Evolutionary conservation across 2,329 filamentous ascomycete species (phyloP).

Genomic region (Acrocalymma vagum): DNA sequence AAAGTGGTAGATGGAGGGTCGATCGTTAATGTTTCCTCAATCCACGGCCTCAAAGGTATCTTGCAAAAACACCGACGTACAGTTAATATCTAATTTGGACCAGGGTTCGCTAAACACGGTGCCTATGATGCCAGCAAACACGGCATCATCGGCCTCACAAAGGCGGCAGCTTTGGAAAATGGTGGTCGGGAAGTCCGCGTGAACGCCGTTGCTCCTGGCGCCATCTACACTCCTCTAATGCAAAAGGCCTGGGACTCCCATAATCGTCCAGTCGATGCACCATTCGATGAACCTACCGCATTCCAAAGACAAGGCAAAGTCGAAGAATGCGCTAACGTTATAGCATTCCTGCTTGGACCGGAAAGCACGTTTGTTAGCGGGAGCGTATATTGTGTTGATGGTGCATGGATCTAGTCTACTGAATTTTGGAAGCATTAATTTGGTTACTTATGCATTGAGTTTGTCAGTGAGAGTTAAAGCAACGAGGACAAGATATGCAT

Average conservation of each 20-base stretch:
- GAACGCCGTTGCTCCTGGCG: slow-evolving; percentile 33
- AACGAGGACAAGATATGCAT: too few relatives aligned
- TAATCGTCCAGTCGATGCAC: too few relatives aligned
- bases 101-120: slow-evolving; percentile 32
- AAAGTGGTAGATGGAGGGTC: slow-evolving; percentile 25
- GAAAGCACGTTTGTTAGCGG: slow-evolving; percentile 19
- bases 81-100: too few relatives aligned
- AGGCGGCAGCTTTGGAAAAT: slow-evolving; percentile 46
- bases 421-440: too few relatives aligned
- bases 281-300: too few relatives aligned
- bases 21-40: slow-evolving; percentile 23
- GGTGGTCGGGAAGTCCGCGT: slow-evolving; percentile 36
- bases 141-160: slow-evolving; percentile 48
- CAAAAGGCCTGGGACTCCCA: too few relatives aligned
- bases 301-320: slow-evolving; percentile 19
- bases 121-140: slow-evolving; percentile 49
- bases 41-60: slow-evolving; percentile 58
- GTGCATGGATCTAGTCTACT: slow-evolving; percentile 13
- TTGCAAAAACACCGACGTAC: too few relatives aligned
- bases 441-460: too few relatives aligned
- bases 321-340: slow-evolving; percentile 12
- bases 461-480: too few relatives aligned
- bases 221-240: too few relatives aligned
- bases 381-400: slow-evolving; percentile 13
- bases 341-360: slow-evolving; percentile 18